Base-by-base conservation (phyloP, 2,329 filamentous ascomycete species). In the Xylariaceae sp. region DNA sequence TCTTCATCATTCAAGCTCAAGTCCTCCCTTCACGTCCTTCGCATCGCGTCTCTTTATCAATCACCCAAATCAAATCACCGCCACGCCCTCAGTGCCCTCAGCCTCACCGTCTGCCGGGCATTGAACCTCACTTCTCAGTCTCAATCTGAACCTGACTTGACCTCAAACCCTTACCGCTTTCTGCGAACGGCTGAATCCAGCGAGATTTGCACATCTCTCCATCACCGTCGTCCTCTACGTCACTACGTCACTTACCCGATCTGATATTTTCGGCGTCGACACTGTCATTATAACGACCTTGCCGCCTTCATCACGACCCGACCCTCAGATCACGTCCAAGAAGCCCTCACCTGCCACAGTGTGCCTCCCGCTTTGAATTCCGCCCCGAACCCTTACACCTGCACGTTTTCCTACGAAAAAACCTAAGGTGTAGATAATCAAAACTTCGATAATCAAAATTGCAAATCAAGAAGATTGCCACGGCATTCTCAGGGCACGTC, bases 331-430 rank as follows among this genome's bases (percentile, higher is more conserved):
- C 66, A 67, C 66, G 64, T 63, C 51, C 53, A 61, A 62, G 56
- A 62, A 66, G 65, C 55, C 62, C 61, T 53, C 52, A 64, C 62
- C 65, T 66, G 61, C 61, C 64, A 30, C 63, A 65, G 56, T 64
- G 67, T 69, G 63, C 60, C 64, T 65, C 61, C 34, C 65, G 64
- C 56, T 23, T 76, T 75, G 75, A 76, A 73, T 68, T 74, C 70
- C 75, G 74, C 74, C 67, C 74, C 73, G 75, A 77, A 74, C 76
- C 81, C 88, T 89, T 90, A 87, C 89, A 92, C 88, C 88, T 91
- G 88, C 90, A 89, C 87, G 88, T 92, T 93, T 92, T 92, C 88
- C 80, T 92, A 90, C 79, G 82, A 88, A 89, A 87, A 86, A 82
- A 85, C 83, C 83, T 80, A 82, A 86, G 89, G 90, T 92, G 89